Base-by-base conservation (phyloP, 352 stramenopile genomes). In the Phytophthora kernoviae region DNA sequence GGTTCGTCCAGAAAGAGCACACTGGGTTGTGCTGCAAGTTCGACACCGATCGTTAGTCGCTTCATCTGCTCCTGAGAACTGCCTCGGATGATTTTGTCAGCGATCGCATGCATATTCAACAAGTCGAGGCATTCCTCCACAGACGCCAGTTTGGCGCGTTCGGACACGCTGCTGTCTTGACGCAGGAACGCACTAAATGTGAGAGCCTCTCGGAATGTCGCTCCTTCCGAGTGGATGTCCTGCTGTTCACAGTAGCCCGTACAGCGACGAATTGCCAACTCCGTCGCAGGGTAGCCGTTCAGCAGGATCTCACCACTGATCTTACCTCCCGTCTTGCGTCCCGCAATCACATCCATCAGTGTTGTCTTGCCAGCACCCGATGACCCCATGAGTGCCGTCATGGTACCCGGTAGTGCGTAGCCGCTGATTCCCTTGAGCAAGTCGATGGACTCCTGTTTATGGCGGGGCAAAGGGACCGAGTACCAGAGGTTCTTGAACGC, bases 1-100 rank as follows among this genome's bases (percentile, higher is more conserved):
- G 88, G 88, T 54, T 96, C 87, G 56, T 97, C 89, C 39, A 88
- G 48, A 64, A 98, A 96, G 12, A 98, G 33, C 33, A 97, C 63
- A 30, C 73, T 81, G 34, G 90, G 83, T 27, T 89, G 84, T 2
- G 83, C 86, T 1, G 94, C 87, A 7, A 98, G 68, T 36, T 98
- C 94, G 17, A 98, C 85, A n/a, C 87, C 94, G 20, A 98, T 91
- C 33, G 73, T 87, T 44, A 82, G 26, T 15, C 77, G 71, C 67
- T 87, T 87, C 71, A 78, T 79, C 44, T 87, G 77, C 52, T 87
- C 77, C 37, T 65, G 46, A 0, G 71, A 78, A 2, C 56, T 41
- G 26, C 65, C 68, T 4, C 71, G 63, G 4, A 80, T 69, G 53
- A 78, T 75, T 26, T 71, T 41, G 54, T 80, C 69, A 4, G 61